Conservation (phyloP, 1,284 basidiomycete species). For the Cutaneotrichosporon curvatum region DNA sequence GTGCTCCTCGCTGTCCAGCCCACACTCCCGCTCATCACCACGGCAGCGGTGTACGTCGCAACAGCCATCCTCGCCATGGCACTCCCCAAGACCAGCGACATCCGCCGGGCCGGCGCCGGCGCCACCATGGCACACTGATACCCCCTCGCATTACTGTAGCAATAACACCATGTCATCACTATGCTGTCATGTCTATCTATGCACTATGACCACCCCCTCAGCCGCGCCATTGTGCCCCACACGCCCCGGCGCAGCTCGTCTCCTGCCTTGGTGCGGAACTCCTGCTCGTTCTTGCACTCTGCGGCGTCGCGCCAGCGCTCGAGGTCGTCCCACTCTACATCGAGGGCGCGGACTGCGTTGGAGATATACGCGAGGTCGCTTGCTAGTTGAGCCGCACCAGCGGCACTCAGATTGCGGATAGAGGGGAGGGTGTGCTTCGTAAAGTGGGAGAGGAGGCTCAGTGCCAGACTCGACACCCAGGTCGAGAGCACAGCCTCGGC, state of each 20-base stretch:
- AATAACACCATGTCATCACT: too few relatives aligned
- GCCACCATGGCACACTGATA: too few relatives aligned
- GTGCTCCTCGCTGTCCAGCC: conserved; percentile 63
- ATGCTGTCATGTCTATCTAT: background rate
- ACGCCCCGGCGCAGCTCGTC: conserved; percentile 10
- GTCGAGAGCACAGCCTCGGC: conserved; percentile 73
- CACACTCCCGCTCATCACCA: conserved; percentile 71
- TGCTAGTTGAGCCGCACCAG: conserved; percentile 74
- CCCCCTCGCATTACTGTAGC: too few relatives aligned
- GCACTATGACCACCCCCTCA: conserved; percentile 4
- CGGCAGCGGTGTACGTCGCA: conserved; percentile 61
- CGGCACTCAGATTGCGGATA: conserved; percentile 56
- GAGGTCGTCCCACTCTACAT: conserved; percentile 69
- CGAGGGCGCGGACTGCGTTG: conserved; percentile 84
- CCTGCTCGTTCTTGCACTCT: conserved; percentile 55
- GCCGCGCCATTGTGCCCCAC: conserved; percentile 9
- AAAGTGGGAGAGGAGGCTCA: conserved; percentile 66
- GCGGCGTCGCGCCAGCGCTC: conserved; percentile 65
- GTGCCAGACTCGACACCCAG: conserved; percentile 83
- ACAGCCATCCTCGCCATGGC: conserved; percentile 63
- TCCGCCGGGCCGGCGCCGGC: background rate
- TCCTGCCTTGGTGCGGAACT: conserved; percentile 20
- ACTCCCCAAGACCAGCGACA: conserved; percentile 39
- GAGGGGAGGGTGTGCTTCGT: conserved; percentile 56
- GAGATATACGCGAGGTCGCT: conserved; percentile 81